Evolutionary conservation across 129 eudicot species (phyloP).

Genomic region (Lonicera japonica): DNA sequence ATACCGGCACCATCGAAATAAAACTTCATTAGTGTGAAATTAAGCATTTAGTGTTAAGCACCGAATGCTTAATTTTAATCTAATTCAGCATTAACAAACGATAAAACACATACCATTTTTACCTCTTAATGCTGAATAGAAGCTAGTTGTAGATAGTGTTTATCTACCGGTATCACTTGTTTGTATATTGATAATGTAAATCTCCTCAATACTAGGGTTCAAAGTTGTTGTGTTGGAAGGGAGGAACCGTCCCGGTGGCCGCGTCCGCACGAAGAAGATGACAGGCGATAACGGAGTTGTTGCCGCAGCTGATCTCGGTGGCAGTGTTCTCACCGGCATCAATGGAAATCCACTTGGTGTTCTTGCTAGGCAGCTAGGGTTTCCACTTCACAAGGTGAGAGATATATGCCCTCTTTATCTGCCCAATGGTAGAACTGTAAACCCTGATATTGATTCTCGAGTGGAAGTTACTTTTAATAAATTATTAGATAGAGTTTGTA

Average conservation of each 20-base stretch:
- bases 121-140: no score
- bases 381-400: conserved; percentile 91
- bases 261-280: conserved; percentile 77
- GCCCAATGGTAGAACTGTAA: conserved; percentile 77
- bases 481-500: conserved; percentile 89
- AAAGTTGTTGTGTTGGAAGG: conserved; percentile 83
- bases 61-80: no score
- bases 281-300: conserved; percentile 31
- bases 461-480: conserved; percentile 80
- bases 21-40: no score
- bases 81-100: no score
- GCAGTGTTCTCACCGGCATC: conserved; percentile 92
- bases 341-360: conserved; percentile 96
- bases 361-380: conserved; percentile 76
- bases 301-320: conserved; percentile 91
- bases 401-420: conserved; percentile 88
- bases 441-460: conserved; percentile 74
- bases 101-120: no score
- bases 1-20: no score
- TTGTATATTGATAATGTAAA: no score
- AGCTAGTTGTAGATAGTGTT: no score
- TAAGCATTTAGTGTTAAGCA: no score
- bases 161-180: no score
- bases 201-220: no score
- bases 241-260: conserved; percentile 71